Conservation (phyloP, 1,139 yeast genomes). For the Blastobotrys illinoisensis region DNA sequence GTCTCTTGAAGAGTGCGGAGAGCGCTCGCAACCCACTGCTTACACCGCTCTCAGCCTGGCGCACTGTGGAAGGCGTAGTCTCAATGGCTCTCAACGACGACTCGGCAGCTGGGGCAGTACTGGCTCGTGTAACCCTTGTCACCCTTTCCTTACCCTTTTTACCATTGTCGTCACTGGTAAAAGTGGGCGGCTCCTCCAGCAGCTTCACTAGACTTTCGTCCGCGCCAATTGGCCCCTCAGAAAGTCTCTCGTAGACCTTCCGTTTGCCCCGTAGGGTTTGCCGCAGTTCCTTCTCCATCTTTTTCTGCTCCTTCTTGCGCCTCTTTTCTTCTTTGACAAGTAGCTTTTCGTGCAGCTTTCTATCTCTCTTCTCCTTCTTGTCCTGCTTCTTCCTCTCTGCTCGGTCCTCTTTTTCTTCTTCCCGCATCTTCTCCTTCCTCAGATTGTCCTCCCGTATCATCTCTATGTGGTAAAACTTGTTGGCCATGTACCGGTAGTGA, state of each 20-base stretch:
- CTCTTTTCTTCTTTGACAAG: not conserved
- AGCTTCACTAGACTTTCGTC: not conserved
- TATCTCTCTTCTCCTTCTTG: not conserved
- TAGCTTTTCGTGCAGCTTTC: not conserved
- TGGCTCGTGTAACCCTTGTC: not conserved
- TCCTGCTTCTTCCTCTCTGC: not conserved
- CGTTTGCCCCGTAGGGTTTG: not conserved
- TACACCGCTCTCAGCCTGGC: not conserved
- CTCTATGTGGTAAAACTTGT: not conserved
- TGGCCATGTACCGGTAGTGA: not conserved
- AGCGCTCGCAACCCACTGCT: not conserved
- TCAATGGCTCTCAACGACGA: not conserved
- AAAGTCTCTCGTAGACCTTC: not conserved
- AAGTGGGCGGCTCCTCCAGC: not conserved
- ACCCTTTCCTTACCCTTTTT: not conserved
- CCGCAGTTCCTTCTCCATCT: not conserved
- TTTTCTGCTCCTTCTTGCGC: not conserved
- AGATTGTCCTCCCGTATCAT: not conserved
- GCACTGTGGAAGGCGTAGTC: not conserved
- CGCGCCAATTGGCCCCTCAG: not conserved
- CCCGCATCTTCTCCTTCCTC: not conserved
- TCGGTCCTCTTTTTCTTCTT: not conserved
- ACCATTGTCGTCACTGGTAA: not conserved
- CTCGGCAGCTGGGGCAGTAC: not conserved
- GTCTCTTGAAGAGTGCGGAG: not conserved